phyloP scores from a whole-genome alignment of 2,329 filamentous ascomycete genomes.

The Diaporthe velutina region DNA sequence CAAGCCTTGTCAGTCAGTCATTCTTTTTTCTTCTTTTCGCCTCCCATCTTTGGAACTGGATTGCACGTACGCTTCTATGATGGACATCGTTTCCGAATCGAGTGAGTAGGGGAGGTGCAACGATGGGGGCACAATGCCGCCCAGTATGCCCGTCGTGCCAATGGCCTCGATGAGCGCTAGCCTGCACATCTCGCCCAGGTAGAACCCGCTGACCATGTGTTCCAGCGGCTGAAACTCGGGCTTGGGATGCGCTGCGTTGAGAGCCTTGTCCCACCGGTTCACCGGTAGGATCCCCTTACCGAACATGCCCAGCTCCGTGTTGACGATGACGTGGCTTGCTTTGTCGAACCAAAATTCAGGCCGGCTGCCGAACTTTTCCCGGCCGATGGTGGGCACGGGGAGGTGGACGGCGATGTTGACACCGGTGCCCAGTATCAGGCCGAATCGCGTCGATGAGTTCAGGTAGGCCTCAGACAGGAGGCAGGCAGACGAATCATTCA shows the following conservation, averaged over 20 bases:
- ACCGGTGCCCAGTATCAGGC: constrained; percentile 76
- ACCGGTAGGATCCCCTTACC: constrained; percentile 69
- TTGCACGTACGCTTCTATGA: constrained; percentile 67
- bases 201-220: constrained; percentile 74
- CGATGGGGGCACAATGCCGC: constrained; percentile 67
- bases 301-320: constrained; percentile 78
- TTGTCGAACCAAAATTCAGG: constrained; percentile 68
- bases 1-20: constrained; percentile 11
- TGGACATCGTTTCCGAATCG: constrained; percentile 71
- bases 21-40: constrained; percentile 12
- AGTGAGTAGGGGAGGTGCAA: constrained; percentile 67
- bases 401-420: constrained; percentile 76
- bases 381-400: constrained; percentile 68
- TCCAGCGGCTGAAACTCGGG: constrained; percentile 74
- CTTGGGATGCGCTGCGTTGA: constrained; percentile 65
- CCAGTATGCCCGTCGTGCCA: constrained; percentile 65
- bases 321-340: constrained; percentile 74
- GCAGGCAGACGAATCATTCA: constrained; percentile 78
- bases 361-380: constrained; percentile 68
- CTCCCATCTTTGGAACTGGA: constrained; percentile 25
- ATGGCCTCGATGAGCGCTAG: constrained; percentile 71
- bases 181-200: constrained; percentile 75
- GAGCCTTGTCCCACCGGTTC: constrained; percentile 70
- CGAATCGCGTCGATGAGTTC: constrained; percentile 70
- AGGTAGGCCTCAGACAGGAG: constrained; percentile 74